These are phyloP conservation scores for Boletus coccyginus DNA, from an alignment of 768 basidiomycete genomes.

Conservation along the genomic window DNA sequence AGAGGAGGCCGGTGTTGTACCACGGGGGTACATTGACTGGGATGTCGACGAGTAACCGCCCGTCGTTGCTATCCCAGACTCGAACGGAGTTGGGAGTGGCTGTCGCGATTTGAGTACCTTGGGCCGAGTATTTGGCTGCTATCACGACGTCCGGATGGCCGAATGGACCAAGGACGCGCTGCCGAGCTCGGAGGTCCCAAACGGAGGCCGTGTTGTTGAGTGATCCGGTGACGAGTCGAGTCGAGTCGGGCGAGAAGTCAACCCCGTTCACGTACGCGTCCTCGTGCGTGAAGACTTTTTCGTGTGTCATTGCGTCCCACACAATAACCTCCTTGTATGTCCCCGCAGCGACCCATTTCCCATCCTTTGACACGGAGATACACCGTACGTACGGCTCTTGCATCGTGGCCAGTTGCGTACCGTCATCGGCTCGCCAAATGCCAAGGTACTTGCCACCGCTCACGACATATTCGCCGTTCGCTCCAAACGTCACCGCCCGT, in stretches of 20 bases:
- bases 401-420: neutral
- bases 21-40: neutral
- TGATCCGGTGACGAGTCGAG: neutral
- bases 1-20: conserved; percentile 3
- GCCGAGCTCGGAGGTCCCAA: neutral
- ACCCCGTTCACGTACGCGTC: neutral
- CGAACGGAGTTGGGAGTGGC: neutral
- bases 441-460: neutral
- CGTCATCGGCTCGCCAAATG: neutral
- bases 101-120: conserved; percentile 5
- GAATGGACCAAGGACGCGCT: neutral
- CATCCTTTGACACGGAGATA: conserved; percentile 5
- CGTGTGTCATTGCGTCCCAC: conserved; percentile 1
- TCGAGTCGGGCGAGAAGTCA: conserved; percentile 7
- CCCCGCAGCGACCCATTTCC: conserved; percentile 2
- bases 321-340: neutral
- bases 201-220: neutral
- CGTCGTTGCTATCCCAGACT: neutral
- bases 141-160: neutral
- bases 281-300: neutral
- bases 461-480: neutral
- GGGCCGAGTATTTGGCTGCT: neutral
- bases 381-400: neutral
- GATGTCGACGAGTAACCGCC: neutral
- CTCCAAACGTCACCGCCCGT: neutral